These are phyloP conservation scores for Proliferodiscus dingleyae DNA, from an alignment of 2,329 filamentous ascomycete species.

Conservation along the genomic window DNA sequence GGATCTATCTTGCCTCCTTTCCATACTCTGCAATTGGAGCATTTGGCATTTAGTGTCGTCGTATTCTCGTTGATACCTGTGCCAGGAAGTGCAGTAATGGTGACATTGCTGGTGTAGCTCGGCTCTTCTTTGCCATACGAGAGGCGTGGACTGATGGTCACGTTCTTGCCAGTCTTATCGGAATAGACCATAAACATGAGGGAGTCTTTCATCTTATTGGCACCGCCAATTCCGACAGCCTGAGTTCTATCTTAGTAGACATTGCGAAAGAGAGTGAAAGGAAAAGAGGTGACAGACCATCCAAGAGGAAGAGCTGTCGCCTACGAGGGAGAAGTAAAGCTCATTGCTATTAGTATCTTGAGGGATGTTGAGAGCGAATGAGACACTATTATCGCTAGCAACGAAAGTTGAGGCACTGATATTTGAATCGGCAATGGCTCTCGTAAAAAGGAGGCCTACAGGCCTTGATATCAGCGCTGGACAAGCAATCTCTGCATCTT, in stretches of 20 bases:
- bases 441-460: conserved; percentile 12
- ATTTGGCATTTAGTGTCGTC: conserved; percentile 46
- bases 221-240: conserved; percentile 51
- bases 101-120: conserved; percentile 37
- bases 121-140: conserved; percentile 49
- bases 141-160: conserved; percentile 53
- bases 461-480: too few relatives aligned
- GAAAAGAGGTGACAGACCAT: conserved; percentile 27
- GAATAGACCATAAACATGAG: conserved; percentile 53
- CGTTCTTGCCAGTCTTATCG: conserved; percentile 40
- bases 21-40: conserved; percentile 51
- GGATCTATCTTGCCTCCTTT: conserved; percentile 44
- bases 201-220: conserved; percentile 45
- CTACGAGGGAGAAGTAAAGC: conserved; percentile 51
- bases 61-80: conserved; percentile 41
- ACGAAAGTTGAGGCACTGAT: conserved; percentile 44
- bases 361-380: conserved; percentile 48
- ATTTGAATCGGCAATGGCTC: conserved; percentile 10
- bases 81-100: conserved; percentile 41
- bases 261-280: not conserved
- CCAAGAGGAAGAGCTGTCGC: conserved; percentile 44
- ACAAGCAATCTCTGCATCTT: too few relatives aligned
- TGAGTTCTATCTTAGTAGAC: conserved; percentile 8
- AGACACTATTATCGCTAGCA: conserved; percentile 38
- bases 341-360: conserved; percentile 40